Evolutionary conservation across 1,139 yeast species (phyloP).

Genomic region (Saccharomyces hybrid): DNA sequence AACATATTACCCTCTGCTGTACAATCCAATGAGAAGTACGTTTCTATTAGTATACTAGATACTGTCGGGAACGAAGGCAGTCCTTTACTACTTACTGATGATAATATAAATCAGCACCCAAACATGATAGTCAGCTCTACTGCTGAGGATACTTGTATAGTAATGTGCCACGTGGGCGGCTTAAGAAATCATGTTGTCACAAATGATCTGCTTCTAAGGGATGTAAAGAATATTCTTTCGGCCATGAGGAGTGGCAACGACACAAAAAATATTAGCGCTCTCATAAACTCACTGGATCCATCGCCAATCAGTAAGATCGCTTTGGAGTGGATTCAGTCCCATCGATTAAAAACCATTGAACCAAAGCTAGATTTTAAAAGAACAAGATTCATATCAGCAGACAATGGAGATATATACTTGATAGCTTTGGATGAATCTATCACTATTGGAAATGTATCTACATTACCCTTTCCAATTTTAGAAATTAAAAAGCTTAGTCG

Average conservation of each 20-base stretch:
- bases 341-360: conserved; percentile 38
- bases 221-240: conserved; percentile 1
- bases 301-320: conserved; percentile 42
- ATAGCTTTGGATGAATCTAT: conserved; percentile 25
- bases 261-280: conserved; percentile 17
- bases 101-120: conserved; percentile 19
- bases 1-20: not conserved
- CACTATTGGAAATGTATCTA: conserved; percentile 6
- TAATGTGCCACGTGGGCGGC: conserved; percentile 32
- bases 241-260: conserved; percentile 21
- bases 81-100: conserved; percentile 3
- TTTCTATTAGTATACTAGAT: not conserved
- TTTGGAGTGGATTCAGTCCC: conserved; percentile 45
- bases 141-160: conserved; percentile 12
- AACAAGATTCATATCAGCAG: conserved; percentile 39
- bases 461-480: conserved; percentile 33
- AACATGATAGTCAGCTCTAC: conserved; percentile 15
- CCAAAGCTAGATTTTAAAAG: conserved; percentile 40
- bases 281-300: not conserved
- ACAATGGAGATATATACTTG: conserved; percentile 12
- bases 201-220: conserved; percentile 11
- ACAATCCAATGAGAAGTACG: conserved; percentile 1
- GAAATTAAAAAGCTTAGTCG: conserved; percentile 5
- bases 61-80: not conserved
- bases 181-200: conserved; percentile 27